These are phyloP conservation scores for Aspergillus indologenus DNA, from an alignment of 495 filamentous ascomycete genomes.

Conservation along the genomic window DNA sequence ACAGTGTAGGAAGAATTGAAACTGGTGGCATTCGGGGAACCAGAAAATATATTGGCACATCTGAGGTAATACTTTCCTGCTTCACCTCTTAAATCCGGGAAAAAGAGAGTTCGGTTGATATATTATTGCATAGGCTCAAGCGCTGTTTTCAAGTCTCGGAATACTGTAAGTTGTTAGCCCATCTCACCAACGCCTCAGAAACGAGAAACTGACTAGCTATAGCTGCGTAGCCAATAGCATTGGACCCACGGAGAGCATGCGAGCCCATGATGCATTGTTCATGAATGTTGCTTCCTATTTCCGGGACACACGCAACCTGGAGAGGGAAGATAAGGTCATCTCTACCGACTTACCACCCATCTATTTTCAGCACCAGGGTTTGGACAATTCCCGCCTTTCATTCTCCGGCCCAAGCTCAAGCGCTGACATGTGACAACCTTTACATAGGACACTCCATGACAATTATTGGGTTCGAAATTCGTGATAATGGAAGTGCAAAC, in stretches of 20 bases:
- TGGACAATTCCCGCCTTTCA: slow-evolving; percentile 6
- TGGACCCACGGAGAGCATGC: slow-evolving; percentile 32
- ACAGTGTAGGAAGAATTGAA: slow-evolving; percentile 66
- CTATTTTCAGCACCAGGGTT: slow-evolving; percentile 85
- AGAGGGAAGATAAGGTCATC: slow-evolving; percentile 52
- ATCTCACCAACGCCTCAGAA: too few relatives aligned
- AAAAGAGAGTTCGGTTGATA: slow-evolving; percentile 1
- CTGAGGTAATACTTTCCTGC: slow-evolving; percentile 59
- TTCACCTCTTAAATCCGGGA: not conserved
- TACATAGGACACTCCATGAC: slow-evolving; percentile 81
- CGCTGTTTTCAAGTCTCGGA: slow-evolving; percentile 65
- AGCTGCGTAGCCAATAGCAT: slow-evolving; percentile 56
- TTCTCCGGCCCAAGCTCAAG: not conserved
- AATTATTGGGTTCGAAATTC: slow-evolving; percentile 79
- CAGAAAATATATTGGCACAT: slow-evolving; percentile 92
- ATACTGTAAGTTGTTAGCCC: slow-evolving; percentile 54
- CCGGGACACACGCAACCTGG: slow-evolving; percentile 40
- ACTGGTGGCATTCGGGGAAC: slow-evolving; percentile 87
- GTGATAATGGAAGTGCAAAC: slow-evolving; percentile 60
- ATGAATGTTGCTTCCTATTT: slow-evolving; percentile 75
- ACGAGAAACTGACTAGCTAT: slow-evolving; percentile 4
- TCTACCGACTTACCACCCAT: slow-evolving; percentile 73
- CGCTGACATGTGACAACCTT: not conserved
- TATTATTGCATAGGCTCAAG: slow-evolving; percentile 60
- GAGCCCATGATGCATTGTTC: slow-evolving; percentile 57